Conservation (phyloP, 2,329 filamentous ascomycete genomes). For the Alternaria sp. region DNA sequence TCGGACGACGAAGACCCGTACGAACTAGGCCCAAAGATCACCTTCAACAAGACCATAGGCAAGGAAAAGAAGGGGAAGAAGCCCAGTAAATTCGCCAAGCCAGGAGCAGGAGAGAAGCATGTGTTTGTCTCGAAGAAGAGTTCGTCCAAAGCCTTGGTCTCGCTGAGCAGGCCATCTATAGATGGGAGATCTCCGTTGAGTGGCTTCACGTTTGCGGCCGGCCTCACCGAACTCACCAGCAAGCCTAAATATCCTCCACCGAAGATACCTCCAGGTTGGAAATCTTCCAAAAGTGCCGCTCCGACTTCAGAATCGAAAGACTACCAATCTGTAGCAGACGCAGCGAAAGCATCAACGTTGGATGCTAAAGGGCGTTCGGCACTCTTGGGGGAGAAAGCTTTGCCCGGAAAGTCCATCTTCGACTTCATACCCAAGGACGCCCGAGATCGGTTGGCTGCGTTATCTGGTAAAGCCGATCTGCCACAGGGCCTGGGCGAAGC, state of each 20-base stretch:
- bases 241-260: constrained; percentile 67
- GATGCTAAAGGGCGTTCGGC: constrained; percentile 79
- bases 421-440: constrained; percentile 84
- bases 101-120: constrained; percentile 69
- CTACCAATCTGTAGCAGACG: constrained; percentile 73
- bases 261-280: constrained; percentile 76
- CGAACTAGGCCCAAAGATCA: constrained; percentile 87
- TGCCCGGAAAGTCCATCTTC: constrained; percentile 94
- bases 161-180: constrained; percentile 68
- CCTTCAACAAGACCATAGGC: constrained; percentile 81
- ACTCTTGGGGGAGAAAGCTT: constrained; percentile 77
- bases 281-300: constrained; percentile 56
- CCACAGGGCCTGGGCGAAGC: constrained; percentile 79
- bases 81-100: constrained; percentile 63
- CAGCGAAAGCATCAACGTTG: constrained; percentile 76
- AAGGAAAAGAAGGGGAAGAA: constrained; percentile 77
- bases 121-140: constrained; percentile 76
- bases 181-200: constrained; percentile 81
- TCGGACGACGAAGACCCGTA: constrained; percentile 97
- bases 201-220: constrained; percentile 75
- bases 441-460: constrained; percentile 75
- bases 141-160: constrained; percentile 55
- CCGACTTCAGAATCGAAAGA: constrained; percentile 41
- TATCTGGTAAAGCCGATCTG: constrained; percentile 77
- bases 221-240: constrained; percentile 50